These are phyloP conservation scores for Ustilago tritici DNA, from an alignment of 1,284 basidiomycete species.

Conservation along the genomic window DNA sequence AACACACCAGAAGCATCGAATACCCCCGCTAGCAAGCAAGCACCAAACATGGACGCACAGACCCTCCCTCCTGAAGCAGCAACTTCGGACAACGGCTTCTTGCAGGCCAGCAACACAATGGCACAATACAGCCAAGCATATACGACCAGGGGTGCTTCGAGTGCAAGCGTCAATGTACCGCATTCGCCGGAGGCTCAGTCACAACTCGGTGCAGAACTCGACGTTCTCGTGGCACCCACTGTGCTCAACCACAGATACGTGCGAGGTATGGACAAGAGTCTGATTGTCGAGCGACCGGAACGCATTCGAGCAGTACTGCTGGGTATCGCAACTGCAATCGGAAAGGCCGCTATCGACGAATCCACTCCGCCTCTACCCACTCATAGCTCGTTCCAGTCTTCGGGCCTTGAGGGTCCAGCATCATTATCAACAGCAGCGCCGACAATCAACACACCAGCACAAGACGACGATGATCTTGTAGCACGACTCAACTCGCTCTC, in stretches of 20 bases:
- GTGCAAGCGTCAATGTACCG: background rate
- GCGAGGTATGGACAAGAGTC: constrained; percentile 61
- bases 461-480: constrained; percentile 45
- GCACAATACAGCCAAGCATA: background rate
- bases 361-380: constrained; percentile 18
- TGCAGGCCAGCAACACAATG: constrained; percentile 1
- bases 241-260: constrained; percentile 66
- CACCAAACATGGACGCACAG: background rate
- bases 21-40: constrained; percentile 17
- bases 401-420: background rate
- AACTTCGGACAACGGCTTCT: background rate
- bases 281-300: constrained; percentile 68
- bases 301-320: constrained; percentile 64
- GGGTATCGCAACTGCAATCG: constrained; percentile 57
- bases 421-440: background rate
- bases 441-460: background rate
- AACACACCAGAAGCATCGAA: constrained; percentile 41
- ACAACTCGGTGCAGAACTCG: constrained; percentile 34
- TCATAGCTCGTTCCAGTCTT: constrained; percentile 4
- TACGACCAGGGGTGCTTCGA: background rate
- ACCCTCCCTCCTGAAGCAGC: background rate
- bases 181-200: background rate
- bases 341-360: constrained; percentile 20
- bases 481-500: constrained; percentile 47
- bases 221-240: constrained; percentile 62